These are phyloP conservation scores for Akanthomyces dipterigenus DNA, from an alignment of 2,329 filamentous ascomycete species.

Conservation along the genomic window DNA sequence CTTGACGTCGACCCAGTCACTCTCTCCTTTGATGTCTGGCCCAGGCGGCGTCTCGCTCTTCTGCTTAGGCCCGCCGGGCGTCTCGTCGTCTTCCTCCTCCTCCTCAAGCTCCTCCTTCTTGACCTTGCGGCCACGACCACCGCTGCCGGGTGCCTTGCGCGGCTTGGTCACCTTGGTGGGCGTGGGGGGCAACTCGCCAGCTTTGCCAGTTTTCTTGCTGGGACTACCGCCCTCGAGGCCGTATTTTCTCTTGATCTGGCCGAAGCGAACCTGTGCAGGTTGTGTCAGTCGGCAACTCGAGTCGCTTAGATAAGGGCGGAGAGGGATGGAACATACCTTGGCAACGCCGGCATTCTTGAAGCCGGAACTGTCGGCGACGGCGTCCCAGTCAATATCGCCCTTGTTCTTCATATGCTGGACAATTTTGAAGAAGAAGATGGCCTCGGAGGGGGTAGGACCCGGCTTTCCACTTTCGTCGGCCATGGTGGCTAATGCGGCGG, in stretches of 20 bases:
- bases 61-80: background rate
- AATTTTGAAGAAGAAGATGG: slow-evolving; percentile 38
- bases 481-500: slow-evolving; percentile 19
- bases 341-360: slow-evolving; percentile 42
- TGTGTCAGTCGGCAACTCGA: background rate
- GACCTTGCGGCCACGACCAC: slow-evolving; percentile 14
- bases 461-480: slow-evolving; percentile 23
- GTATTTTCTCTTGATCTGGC: slow-evolving; percentile 43
- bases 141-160: slow-evolving; percentile 14
- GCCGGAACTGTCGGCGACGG: slow-evolving; percentile 33
- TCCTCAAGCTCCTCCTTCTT: slow-evolving; percentile 18
- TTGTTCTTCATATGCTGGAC: slow-evolving; percentile 36
- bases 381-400: slow-evolving; percentile 42
- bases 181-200: slow-evolving; percentile 7
- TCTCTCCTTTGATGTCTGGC: slow-evolving; percentile 15
- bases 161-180: slow-evolving; percentile 13
- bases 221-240: slow-evolving; percentile 26
- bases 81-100: background rate
- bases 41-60: background rate
- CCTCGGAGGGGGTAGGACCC: slow-evolving; percentile 34
- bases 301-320: background rate
- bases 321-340: slow-evolving; percentile 26
- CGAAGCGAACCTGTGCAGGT: slow-evolving; percentile 34
- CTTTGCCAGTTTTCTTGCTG: background rate
- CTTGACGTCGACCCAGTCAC: background rate